phyloP scores from a whole-genome alignment of 1,284 basidiomycete species.

The Xerocomus alliaceus region DNA sequence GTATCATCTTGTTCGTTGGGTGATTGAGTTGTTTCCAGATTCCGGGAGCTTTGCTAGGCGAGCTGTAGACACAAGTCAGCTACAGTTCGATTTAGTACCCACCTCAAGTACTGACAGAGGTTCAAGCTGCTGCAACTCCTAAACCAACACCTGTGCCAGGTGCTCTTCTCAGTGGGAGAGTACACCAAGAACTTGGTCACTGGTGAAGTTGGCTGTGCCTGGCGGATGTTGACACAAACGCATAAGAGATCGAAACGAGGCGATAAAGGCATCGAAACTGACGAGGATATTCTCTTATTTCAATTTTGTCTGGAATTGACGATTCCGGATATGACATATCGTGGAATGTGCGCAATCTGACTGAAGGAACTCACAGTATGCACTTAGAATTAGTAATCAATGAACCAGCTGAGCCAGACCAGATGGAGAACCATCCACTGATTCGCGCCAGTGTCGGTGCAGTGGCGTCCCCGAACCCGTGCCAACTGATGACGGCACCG shows the following conservation, averaged over 20 bases:
- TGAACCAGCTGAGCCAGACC: too few relatives aligned
- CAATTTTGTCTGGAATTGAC: not conserved
- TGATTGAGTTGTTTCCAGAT: conserved; percentile 6
- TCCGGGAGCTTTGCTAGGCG: not conserved
- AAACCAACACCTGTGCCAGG: not conserved
- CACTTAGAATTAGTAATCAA: not conserved
- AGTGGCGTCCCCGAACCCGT: not conserved
- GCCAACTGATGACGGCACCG: not conserved
- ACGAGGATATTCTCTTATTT: not conserved
- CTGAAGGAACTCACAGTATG: not conserved
- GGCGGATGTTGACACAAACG: not conserved
- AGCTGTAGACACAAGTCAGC: conserved; percentile 14
- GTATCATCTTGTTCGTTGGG: not conserved
- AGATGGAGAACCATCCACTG: too few relatives aligned
- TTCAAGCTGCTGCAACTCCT: not conserved
- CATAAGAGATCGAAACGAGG: not conserved
- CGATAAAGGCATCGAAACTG: not conserved
- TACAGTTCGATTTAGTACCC: not conserved
- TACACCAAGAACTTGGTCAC: conserved; percentile 16
- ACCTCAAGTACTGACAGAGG: conserved; percentile 1
- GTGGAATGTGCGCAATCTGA: not conserved
- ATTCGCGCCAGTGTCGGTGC: not conserved
- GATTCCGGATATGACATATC: too few relatives aligned
- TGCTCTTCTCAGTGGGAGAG: conserved; percentile 5
- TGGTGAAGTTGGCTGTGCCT: not conserved